Percentiles rank a stretch among this genome's conserved stretches.
These are phyloP conservation scores for Kodamaea hsintzibuensis DNA, from an alignment of 805 yeast species.

Conservation along the genomic window DNA sequence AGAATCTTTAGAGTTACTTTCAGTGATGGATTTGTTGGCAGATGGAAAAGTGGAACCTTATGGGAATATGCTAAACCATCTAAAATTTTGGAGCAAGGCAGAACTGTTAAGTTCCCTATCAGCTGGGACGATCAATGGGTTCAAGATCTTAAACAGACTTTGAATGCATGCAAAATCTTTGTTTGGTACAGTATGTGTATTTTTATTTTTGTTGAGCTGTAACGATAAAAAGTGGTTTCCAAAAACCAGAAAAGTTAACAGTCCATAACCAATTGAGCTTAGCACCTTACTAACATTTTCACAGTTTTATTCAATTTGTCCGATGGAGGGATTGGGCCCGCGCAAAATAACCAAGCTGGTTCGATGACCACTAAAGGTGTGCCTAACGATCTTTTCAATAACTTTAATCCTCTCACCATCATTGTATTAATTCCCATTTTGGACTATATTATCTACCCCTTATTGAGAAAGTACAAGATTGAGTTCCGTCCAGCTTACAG, in stretches of 20 bases:
- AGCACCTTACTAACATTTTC: slow-evolving; percentile 45
- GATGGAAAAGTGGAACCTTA: slow-evolving; percentile 41
- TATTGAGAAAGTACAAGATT: slow-evolving; percentile 42
- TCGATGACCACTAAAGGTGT: slow-evolving; percentile 53
- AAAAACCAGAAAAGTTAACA: too few species aligned
- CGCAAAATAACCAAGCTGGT: slow-evolving; percentile 55
- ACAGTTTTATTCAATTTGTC: slow-evolving; percentile 40
- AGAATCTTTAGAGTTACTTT: slow-evolving; percentile 45
- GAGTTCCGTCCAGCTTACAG: slow-evolving; percentile 45
- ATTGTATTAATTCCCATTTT: slow-evolving; percentile 52
- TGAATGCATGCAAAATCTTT: slow-evolving; percentile 48
- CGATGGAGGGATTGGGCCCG: slow-evolving; percentile 51
- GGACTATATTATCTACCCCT: slow-evolving; percentile 50
- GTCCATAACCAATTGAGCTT: too few species aligned
- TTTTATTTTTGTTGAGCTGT: slow-evolving; percentile 30
- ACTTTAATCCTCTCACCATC: slow-evolving; percentile 56
- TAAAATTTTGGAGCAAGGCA: slow-evolving; percentile 45
- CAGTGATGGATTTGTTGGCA: slow-evolving; percentile 42
- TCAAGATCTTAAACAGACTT: slow-evolving; percentile 44
- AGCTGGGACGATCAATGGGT: slow-evolving; percentile 50
- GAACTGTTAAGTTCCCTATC: slow-evolving; percentile 22
- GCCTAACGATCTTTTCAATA: slow-evolving; percentile 52
- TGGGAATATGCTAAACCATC: slow-evolving; percentile 54
- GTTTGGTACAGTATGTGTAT: slow-evolving; percentile 45
- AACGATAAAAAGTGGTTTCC: too few species aligned